A percentile compares a stretch with the other conserved stretches of the same genome.
Conservation (phyloP, 495 filamentous ascomycete species). For the Physcia stellaris region DNA sequence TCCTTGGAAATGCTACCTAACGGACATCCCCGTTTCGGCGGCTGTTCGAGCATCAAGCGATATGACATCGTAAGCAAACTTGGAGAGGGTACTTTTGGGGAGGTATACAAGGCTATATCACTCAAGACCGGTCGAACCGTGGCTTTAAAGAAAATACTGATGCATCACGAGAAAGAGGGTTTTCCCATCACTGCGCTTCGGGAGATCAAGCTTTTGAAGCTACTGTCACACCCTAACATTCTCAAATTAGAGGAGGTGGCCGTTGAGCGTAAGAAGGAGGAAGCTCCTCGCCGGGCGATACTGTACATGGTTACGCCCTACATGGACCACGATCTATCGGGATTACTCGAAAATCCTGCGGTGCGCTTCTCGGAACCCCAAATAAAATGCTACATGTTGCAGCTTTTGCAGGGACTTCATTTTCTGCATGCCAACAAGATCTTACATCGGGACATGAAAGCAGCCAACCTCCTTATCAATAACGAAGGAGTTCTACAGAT, state of each 20-base stretch:
- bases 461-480: conserved; percentile 92
- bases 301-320: conserved; percentile 99
- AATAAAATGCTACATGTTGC: conserved; percentile 96
- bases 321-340: conserved; percentile 97
- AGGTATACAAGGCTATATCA: conserved; percentile 82
- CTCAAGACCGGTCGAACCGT: conserved; percentile 58
- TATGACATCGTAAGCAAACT: conserved; percentile 87
- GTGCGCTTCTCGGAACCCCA: conserved; percentile 77
- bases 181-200: conserved; percentile 95
- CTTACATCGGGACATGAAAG: conserved; percentile 97
- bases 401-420: conserved; percentile 75
- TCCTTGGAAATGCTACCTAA: conserved; percentile 17
- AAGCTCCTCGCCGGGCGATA: conserved; percentile 67
- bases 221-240: conserved; percentile 80
- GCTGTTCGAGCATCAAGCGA: conserved; percentile 75
- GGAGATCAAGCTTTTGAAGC: conserved; percentile 94
- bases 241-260: conserved; percentile 90
- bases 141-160: conserved; percentile 89
- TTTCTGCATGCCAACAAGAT: conserved; percentile 88
- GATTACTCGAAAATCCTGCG: conserved; percentile 83
- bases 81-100: conserved; percentile 95
- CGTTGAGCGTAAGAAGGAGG: conserved; percentile 63
- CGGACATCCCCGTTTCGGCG: conserved; percentile 46
- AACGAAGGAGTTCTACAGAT: conserved; percentile 91
- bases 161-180: conserved; percentile 95